Evolutionary conservation across 1,284 basidiomycete genomes (phyloP).

Genomic region (Austroboletus niveus): DNA sequence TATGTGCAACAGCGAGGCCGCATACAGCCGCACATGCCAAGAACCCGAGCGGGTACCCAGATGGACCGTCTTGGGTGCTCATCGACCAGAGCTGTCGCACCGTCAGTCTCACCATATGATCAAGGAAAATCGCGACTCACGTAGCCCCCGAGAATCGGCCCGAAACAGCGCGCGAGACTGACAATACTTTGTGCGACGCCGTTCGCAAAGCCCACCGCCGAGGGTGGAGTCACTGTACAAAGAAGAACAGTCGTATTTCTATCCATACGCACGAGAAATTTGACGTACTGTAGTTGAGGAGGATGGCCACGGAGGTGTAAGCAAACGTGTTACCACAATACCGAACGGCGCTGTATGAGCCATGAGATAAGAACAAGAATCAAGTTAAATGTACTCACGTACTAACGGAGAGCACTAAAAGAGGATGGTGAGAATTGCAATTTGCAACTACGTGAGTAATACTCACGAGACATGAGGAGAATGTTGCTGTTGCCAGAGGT

Average conservation of each 20-base stretch:
- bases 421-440: constrained; percentile 7
- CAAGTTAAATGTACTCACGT: constrained; percentile 53
- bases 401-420: constrained; percentile 61
- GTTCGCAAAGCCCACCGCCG: constrained; percentile 73
- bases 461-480: constrained; percentile 68
- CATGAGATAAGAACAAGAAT: constrained; percentile 1
- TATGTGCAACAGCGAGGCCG: constrained; percentile 61
- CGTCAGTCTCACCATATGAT: neutral
- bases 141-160: constrained; percentile 76
- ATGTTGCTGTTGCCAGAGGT: constrained; percentile 59
- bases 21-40: constrained; percentile 61
- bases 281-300: constrained; percentile 74
- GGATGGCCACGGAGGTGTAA: constrained; percentile 76
- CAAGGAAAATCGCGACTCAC: constrained; percentile 42
- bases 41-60: constrained; percentile 74
- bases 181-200: constrained; percentile 83
- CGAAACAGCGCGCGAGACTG: constrained; percentile 74
- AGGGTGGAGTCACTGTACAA: constrained; percentile 72
- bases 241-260: neutral
- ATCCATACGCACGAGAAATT: neutral
- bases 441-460: neutral
- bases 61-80: constrained; percentile 65
- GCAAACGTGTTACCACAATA: constrained; percentile 77
- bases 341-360: constrained; percentile 55
- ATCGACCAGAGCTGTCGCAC: constrained; percentile 68